Evolutionary conservation across 768 basidiomycete genomes (phyloP).

Genomic region (Strobilomyces echinocephalus): DNA sequence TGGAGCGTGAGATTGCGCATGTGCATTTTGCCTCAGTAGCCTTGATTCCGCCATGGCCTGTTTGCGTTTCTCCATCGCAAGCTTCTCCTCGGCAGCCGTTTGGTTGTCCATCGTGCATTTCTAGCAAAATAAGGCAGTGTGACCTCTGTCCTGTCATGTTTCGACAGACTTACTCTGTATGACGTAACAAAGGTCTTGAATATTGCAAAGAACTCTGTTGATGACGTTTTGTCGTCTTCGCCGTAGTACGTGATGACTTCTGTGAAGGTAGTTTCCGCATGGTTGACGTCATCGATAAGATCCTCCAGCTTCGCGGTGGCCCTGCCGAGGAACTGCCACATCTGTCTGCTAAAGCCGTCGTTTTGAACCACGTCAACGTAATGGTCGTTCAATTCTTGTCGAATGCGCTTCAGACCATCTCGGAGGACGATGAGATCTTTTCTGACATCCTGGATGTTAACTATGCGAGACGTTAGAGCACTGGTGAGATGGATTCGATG

Average conservation of each 20-base stretch:
- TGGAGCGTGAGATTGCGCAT: conserved; percentile 34
- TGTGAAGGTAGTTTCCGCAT: conserved; percentile 76
- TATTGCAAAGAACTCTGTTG: conserved; percentile 91
- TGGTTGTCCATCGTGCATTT: conserved; percentile 86
- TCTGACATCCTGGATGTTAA: conserved; percentile 82
- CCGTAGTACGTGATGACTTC: conserved; percentile 91
- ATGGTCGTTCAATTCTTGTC: conserved; percentile 74
- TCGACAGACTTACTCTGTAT: conserved; percentile 56
- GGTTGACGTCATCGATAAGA: conserved; percentile 79
- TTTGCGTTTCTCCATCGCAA: conserved; percentile 63
- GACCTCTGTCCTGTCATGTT: neutral
- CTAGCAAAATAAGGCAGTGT: conserved; percentile 35
- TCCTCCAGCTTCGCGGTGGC: conserved; percentile 76
- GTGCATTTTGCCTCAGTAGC: conserved; percentile 48
- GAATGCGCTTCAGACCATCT: conserved; percentile 73
- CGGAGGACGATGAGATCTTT: conserved; percentile 70
- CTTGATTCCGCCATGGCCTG: conserved; percentile 62
- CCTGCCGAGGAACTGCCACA: conserved; percentile 85
- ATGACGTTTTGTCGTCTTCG: conserved; percentile 86
- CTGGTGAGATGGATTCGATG: neutral
- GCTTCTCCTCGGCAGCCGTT: conserved; percentile 64
- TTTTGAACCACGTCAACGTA: conserved; percentile 66
- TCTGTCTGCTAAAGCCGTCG: conserved; percentile 82
- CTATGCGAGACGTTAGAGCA: conserved; percentile 36
- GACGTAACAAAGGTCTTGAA: conserved; percentile 97